A percentile compares a stretch with the other conserved stretches of the same genome.
Evolutionary conservation across 306 rosid genomes (phyloP).

Genomic region (Fagus sylvatica): DNA sequence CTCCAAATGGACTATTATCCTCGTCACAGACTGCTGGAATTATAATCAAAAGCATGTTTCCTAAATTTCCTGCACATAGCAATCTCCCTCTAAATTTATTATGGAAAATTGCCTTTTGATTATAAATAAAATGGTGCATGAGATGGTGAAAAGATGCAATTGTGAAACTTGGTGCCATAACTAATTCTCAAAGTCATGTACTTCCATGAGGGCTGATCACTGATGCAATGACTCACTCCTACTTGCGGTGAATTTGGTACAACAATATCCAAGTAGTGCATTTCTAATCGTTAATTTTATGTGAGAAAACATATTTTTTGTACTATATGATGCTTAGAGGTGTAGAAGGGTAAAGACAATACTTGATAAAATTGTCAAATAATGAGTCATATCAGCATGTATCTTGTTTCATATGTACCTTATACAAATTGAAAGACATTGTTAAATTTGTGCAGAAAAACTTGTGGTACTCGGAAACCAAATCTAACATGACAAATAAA

Average conservation of each 20-base stretch:
- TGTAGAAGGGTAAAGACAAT: too few relatives aligned
- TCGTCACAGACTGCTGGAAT: conserved; percentile 2
- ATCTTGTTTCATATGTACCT: too few relatives aligned
- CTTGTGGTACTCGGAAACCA: background rate
- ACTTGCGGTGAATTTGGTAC: too few relatives aligned
- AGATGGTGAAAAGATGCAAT: too few relatives aligned
- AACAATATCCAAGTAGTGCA: too few relatives aligned
- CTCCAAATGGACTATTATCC: conserved; percentile 4
- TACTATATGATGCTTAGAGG: too few relatives aligned
- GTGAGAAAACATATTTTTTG: background rate
- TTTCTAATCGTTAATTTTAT: background rate
- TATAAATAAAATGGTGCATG: too few relatives aligned
- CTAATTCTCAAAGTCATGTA: background rate
- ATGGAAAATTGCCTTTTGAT: background rate
- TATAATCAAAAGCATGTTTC: conserved; percentile 3
- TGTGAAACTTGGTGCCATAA: background rate
- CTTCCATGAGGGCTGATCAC: background rate
- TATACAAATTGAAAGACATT: too few relatives aligned
- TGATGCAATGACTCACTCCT: background rate
- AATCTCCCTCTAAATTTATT: background rate
- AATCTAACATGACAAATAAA: background rate
- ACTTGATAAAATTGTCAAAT: too few relatives aligned
- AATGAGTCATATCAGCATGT: too few relatives aligned
- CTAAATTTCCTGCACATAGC: conserved; percentile 8
- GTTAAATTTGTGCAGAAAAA: background rate